These are phyloP conservation scores for Geotrichum histeridarum DNA, from an alignment of 1,139 yeast genomes.

Conservation along the genomic window DNA sequence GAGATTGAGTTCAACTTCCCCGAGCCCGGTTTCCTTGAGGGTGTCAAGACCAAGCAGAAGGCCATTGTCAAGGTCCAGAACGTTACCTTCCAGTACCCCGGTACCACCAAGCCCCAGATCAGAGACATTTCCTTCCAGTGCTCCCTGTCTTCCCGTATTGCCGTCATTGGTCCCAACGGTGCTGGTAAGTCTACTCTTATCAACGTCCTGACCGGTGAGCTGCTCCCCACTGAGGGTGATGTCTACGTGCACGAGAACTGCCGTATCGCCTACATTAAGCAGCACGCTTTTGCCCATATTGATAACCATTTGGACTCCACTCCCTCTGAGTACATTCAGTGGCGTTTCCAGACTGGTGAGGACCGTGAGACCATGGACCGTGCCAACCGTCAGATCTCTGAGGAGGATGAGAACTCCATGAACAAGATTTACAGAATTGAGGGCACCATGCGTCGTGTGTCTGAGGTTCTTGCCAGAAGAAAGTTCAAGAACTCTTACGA, in stretches of 20 bases:
- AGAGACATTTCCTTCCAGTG: constrained; percentile 91
- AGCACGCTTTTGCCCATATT: constrained; percentile 98
- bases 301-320: constrained; percentile 98
- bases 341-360: constrained; percentile 99
- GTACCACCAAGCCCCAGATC: constrained; percentile 94
- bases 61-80: constrained; percentile 96
- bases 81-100: constrained; percentile 99
- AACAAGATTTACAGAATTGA: constrained; percentile 98
- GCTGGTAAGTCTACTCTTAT: constrained; percentile 99
- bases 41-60: constrained; percentile 99
- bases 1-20: constrained; percentile 96
- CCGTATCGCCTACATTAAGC: constrained; percentile 99
- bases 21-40: constrained; percentile 99
- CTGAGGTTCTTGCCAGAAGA: constrained; percentile 94
- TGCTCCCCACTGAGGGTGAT: constrained; percentile 95
- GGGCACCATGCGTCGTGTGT: constrained; percentile 96
- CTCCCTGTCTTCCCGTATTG: constrained; percentile 98
- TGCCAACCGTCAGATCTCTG: constrained; percentile 98
- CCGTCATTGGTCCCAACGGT: constrained; percentile 99
- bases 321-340: constrained; percentile 98
- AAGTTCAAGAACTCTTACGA: constrained; percentile 99
- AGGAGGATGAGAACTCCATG: constrained; percentile 96
- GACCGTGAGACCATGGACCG: constrained; percentile 99
- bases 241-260: constrained; percentile 99
- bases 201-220: constrained; percentile 98